phyloP scores from a whole-genome alignment of 768 basidiomycete genomes.

The Boletus rufocinnamomeus region DNA sequence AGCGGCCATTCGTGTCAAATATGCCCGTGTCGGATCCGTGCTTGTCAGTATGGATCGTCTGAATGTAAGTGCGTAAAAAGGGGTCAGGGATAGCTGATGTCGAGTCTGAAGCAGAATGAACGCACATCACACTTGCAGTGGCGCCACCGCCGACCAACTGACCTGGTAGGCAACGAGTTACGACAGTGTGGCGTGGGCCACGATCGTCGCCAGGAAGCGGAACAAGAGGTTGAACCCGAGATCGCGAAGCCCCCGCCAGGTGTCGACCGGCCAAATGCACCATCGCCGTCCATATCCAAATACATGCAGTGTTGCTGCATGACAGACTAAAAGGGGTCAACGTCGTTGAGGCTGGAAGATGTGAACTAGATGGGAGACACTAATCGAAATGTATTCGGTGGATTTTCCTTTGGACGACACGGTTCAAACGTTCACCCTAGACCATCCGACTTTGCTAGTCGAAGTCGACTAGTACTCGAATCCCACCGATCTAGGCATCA shows the following conservation, averaged over 20 bases:
- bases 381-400: not conserved
- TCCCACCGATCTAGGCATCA: not conserved
- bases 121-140: not conserved
- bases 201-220: constrained; percentile 35
- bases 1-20: constrained; percentile 44
- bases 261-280: constrained; percentile 47
- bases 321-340: constrained; percentile 31
- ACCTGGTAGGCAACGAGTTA: constrained; percentile 37
- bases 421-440: not conserved
- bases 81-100: constrained; percentile 40
- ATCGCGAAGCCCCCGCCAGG: constrained; percentile 42
- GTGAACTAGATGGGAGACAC: not conserved
- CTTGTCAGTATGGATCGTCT: constrained; percentile 38
- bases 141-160: not conserved
- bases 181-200: constrained; percentile 41
- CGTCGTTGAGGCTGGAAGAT: not conserved
- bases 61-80: constrained; percentile 40
- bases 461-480: not conserved
- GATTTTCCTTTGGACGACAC: not conserved
- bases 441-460: not conserved
- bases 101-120: constrained; percentile 14
- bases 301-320: constrained; percentile 45
- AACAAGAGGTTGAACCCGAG: constrained; percentile 45
- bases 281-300: constrained; percentile 44
- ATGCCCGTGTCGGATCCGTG: constrained; percentile 47